These are phyloP conservation scores for Xerocomellus dryophilus DNA, from an alignment of 768 basidiomycete species.

Conservation along the genomic window DNA sequence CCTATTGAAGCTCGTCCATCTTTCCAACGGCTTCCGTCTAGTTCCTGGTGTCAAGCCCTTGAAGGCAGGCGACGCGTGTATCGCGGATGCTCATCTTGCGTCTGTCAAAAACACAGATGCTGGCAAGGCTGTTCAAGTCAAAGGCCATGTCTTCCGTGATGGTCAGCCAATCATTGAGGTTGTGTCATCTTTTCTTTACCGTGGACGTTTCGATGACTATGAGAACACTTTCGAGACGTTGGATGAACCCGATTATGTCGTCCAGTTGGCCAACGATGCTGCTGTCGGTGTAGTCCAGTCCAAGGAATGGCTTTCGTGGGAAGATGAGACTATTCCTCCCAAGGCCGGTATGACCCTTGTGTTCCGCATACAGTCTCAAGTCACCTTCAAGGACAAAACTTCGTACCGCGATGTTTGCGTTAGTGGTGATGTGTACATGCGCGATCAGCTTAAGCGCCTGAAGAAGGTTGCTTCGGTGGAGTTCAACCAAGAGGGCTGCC, in stretches of 20 bases:
- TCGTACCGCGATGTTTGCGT: conserved; percentile 80
- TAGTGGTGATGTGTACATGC: conserved; percentile 80
- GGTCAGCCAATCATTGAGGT: conserved; percentile 88
- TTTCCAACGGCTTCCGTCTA: conserved; percentile 95
- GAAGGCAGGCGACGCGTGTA: conserved; percentile 84
- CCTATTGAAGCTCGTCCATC: conserved; percentile 91
- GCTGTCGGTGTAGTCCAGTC: conserved; percentile 87
- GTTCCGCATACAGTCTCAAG: conserved; percentile 85
- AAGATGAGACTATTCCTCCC: conserved; percentile 74
- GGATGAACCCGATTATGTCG: conserved; percentile 85
- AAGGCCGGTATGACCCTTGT: conserved; percentile 78
- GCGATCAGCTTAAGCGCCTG: conserved; percentile 83
- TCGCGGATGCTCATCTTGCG: conserved; percentile 81
- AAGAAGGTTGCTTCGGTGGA: conserved; percentile 87
- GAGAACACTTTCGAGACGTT: conserved; percentile 94
- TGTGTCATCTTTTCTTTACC: conserved; percentile 92
- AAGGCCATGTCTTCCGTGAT: conserved; percentile 75
- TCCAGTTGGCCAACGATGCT: conserved; percentile 72
- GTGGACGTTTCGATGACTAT: conserved; percentile 90
- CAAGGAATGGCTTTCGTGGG: conserved; percentile 99
- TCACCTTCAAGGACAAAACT: conserved; percentile 88
- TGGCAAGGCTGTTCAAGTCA: conserved; percentile 91
- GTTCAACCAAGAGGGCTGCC: conserved; percentile 81
- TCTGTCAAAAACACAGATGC: conserved; percentile 88
- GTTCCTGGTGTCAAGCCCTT: conserved; percentile 75